Evolutionary conservation across 2,329 filamentous ascomycete species (phyloP).

Genomic region (Sclerotinia nivalis): DNA sequence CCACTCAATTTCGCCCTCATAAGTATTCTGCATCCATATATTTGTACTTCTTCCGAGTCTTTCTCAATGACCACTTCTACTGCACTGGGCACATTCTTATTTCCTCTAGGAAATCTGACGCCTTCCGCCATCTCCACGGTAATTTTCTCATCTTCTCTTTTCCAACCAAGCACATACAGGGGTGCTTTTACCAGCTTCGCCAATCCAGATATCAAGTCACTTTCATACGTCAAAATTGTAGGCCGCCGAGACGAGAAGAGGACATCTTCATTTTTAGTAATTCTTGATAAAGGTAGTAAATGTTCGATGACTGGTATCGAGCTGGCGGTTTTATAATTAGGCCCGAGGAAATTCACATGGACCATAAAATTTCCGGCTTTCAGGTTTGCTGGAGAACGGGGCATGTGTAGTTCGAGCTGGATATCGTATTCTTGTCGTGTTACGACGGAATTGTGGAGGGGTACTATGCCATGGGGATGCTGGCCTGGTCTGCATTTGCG

Average conservation of each 20-base stretch:
- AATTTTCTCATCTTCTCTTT: conserved; percentile 63
- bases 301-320: conserved; percentile 35
- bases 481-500: conserved; percentile 43
- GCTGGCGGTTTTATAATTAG: conserved; percentile 43
- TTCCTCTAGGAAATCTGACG: conserved; percentile 58
- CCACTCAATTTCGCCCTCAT: conserved; percentile 77
- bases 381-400: conserved; percentile 74
- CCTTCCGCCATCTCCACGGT: conserved; percentile 71
- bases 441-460: conserved; percentile 53
- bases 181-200: conserved; percentile 64
- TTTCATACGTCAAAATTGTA: conserved; percentile 75
- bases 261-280: conserved; percentile 38
- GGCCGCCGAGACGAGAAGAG: conserved; percentile 69
- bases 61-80: conserved; percentile 48
- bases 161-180: conserved; percentile 67
- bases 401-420: conserved; percentile 70
- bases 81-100: conserved; percentile 49
- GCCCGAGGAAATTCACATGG: conserved; percentile 67
- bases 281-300: conserved; percentile 10
- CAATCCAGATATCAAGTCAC: conserved; percentile 64
- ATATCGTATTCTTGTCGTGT: conserved; percentile 83
- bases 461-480: conserved; percentile 40
- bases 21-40: conserved; percentile 68
- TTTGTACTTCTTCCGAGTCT: conserved; percentile 62
- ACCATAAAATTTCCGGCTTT: conserved; percentile 93